A percentile compares a stretch with the other conserved stretches of the same genome.
These are phyloP conservation scores for Balansia obtecta DNA, from an alignment of 2,329 filamentous ascomycete species.

Conservation along the genomic window DNA sequence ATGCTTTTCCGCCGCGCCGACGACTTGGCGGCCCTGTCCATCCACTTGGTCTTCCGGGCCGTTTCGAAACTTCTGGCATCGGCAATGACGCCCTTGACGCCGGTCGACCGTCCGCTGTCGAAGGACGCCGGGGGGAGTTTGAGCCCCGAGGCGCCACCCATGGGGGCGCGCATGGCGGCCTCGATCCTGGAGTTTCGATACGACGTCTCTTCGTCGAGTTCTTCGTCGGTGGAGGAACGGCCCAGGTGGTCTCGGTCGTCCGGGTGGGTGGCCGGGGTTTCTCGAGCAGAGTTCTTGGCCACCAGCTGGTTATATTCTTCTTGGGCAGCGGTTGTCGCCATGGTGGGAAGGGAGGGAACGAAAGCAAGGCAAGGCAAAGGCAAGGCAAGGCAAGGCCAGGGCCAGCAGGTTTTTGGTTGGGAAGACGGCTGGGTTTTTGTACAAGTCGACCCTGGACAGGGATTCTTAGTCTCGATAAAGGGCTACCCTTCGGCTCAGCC, in stretches of 20 bases:
- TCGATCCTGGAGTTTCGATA: constrained; percentile 44
- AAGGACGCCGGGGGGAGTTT: constrained; percentile 50
- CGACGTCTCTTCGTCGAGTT: constrained; percentile 43
- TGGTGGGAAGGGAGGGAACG: constrained; percentile 28
- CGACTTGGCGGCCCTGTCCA: constrained; percentile 35
- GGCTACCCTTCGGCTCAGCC: background rate
- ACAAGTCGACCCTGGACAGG: background rate
- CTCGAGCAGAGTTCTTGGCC: constrained; percentile 37
- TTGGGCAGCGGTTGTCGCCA: constrained; percentile 50
- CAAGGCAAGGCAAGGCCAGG: too few species aligned
- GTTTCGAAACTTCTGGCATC: constrained; percentile 68
- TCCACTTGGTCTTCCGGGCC: constrained; percentile 45
- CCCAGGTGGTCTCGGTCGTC: constrained; percentile 43
- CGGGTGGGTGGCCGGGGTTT: constrained; percentile 39
- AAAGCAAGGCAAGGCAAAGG: too few species aligned
- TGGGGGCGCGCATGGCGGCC: constrained; percentile 52
- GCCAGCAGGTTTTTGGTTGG: too few species aligned
- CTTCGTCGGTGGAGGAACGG: constrained; percentile 35
- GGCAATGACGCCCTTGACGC: constrained; percentile 78
- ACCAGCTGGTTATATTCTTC: constrained; percentile 56
- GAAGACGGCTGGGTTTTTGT: background rate
- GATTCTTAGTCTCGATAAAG: constrained; percentile 1
- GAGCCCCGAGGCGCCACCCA: constrained; percentile 36
- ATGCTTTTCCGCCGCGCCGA: too few species aligned
- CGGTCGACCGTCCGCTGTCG: constrained; percentile 59